These are phyloP conservation scores for Arachis hypogaea DNA, from an alignment of 306 rosid species.

Conservation along the genomic window DNA sequence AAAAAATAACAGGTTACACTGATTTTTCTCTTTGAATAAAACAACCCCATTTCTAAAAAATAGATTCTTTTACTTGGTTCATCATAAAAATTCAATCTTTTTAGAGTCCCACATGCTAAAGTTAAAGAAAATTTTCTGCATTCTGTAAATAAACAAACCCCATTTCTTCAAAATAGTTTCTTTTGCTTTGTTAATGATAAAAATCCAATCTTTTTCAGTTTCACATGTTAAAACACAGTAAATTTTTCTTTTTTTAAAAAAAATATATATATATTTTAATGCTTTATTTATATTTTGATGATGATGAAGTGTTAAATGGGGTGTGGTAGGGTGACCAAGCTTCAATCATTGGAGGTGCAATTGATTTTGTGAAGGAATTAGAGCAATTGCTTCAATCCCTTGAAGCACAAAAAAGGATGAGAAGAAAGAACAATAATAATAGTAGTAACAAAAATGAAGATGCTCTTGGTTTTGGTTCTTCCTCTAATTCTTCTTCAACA, in stretches of 20 bases:
- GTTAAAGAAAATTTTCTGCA: too few species aligned
- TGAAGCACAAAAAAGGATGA: constrained; percentile 68
- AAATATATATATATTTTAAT: too few species aligned
- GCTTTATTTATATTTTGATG: not conserved
- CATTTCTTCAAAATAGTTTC: constrained; percentile 5
- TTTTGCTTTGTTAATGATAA: constrained; percentile 34
- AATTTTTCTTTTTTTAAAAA: not conserved
- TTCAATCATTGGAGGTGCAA: constrained; percentile 93
- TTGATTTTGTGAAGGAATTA: constrained; percentile 91
- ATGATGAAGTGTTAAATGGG: not conserved
- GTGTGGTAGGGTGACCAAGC: constrained; percentile 91
- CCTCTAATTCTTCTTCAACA: constrained; percentile 41
- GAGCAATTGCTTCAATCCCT: constrained; percentile 83
- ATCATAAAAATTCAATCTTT: too few species aligned
- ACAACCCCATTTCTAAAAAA: too few species aligned
- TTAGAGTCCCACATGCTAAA: too few species aligned
- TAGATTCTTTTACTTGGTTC: too few species aligned
- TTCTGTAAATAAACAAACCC: too few species aligned
- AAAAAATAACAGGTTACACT: too few species aligned
- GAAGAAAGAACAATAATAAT: constrained; percentile 13
- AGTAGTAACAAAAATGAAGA: constrained; percentile 31
- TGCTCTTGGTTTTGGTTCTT: constrained; percentile 33
- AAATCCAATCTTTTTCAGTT: constrained; percentile 40
- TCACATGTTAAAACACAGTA: not conserved
- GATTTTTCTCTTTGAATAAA: too few species aligned